Evolutionary conservation across 331 rosid species (phyloP).

Genomic region (Quercus phellos): DNA sequence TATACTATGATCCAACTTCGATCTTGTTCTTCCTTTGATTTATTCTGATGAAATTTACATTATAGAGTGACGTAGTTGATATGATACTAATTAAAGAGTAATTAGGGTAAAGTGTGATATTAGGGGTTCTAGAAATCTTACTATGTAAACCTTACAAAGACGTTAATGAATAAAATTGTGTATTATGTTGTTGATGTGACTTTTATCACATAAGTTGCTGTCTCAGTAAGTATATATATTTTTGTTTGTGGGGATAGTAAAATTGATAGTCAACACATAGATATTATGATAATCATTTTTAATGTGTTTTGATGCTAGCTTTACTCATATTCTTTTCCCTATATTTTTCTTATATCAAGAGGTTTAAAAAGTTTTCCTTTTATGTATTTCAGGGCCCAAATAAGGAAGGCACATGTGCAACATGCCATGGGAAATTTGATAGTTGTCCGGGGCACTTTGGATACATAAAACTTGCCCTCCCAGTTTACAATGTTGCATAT

Average conservation of each 20-base stretch:
- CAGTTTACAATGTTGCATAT: slow-evolving; percentile 76
- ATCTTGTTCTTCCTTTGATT: background rate
- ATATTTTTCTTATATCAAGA: background rate
- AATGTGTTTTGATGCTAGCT: slow-evolving; percentile 8
- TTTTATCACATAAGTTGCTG: background rate
- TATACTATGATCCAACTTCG: background rate
- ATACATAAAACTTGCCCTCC: slow-evolving; percentile 59
- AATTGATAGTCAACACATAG: background rate
- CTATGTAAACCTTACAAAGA: no score
- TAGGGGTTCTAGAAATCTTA: no score
- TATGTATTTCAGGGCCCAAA: slow-evolving; percentile 59
- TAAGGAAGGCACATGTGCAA: slow-evolving; percentile 49
- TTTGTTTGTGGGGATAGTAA: no score
- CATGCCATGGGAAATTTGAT: slow-evolving; percentile 58
- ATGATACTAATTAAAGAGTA: background rate
- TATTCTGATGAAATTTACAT: background rate
- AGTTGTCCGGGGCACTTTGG: slow-evolving; percentile 91
- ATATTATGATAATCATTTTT: slow-evolving; percentile 3
- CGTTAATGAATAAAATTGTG: no score
- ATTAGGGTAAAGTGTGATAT: no score
- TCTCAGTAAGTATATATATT: background rate
- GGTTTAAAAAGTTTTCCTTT: slow-evolving; percentile 9
- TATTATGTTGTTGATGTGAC: no score
- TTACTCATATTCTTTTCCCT: background rate
- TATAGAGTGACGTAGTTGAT: background rate